Conservation (phyloP, 805 yeast species). For the Lipomyces orientalis region DNA sequence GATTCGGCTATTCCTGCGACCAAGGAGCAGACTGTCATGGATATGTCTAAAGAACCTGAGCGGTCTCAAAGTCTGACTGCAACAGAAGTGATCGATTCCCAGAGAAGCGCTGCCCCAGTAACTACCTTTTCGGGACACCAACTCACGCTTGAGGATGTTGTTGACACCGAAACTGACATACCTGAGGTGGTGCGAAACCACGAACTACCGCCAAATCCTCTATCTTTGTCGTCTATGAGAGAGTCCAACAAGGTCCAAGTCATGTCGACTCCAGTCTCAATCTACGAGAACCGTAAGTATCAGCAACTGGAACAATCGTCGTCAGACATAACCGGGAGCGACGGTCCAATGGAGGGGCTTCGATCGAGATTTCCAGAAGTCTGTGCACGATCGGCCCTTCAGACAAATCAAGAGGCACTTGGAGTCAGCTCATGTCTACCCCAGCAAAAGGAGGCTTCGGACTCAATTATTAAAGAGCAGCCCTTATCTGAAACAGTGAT, state of each 20-base stretch:
- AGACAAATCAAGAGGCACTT: neutral
- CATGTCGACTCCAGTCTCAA: too few species aligned
- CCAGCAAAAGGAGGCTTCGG: neutral
- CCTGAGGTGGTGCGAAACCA: conserved; percentile 24
- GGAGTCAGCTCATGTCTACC: neutral
- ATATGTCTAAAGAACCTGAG: neutral
- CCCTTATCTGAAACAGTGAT: neutral
- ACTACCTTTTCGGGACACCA: conserved; percentile 6
- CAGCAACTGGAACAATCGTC: too few species aligned
- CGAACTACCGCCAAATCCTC: conserved; percentile 13
- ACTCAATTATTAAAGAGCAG: neutral
- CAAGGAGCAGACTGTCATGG: neutral
- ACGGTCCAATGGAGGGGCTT: too few species aligned
- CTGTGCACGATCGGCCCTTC: neutral
- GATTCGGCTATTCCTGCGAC: neutral
- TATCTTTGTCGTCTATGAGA: neutral
- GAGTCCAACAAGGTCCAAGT: neutral
- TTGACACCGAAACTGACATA: conserved; percentile 15
- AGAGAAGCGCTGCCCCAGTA: neutral
- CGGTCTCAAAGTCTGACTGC: neutral
- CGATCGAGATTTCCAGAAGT: neutral
- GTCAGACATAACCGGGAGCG: too few species aligned
- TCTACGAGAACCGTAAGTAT: too few species aligned
- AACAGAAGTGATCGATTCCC: neutral
- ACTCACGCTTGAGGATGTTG: conserved; percentile 20